phyloP scores from a whole-genome alignment of 1,139 yeast species.

The Yamadazyma trypodendri region DNA sequence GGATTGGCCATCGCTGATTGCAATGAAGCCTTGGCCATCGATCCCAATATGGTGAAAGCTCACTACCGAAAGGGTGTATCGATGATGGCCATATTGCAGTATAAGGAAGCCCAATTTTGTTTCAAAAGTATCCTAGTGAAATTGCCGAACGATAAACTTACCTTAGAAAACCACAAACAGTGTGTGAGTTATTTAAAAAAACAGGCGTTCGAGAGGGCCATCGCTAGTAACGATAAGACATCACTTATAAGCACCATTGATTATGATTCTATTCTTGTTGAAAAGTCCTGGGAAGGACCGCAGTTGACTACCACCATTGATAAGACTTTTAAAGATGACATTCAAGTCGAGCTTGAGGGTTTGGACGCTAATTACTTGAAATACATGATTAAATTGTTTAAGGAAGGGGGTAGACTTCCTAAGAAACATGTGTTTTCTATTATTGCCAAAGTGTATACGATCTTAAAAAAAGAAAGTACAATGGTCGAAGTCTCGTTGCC shows the following conservation, averaged over 20 bases:
- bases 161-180: conserved; percentile 61
- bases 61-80: conserved; percentile 85
- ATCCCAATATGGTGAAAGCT: conserved; percentile 71
- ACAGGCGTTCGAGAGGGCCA: conserved; percentile 84
- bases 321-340: conserved; percentile 20
- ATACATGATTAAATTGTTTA: conserved; percentile 66
- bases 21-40: conserved; percentile 63
- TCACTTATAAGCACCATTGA: conserved; percentile 40
- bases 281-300: conserved; percentile 68
- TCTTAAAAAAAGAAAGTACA: conserved; percentile 66
- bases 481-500: conserved; percentile 68
- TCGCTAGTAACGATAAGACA: conserved; percentile 58
- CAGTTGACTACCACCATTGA: conserved; percentile 40
- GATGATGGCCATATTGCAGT: conserved; percentile 69
- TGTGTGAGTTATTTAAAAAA: conserved; percentile 68
- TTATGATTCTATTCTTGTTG: conserved; percentile 53
- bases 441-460: conserved; percentile 65
- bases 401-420: conserved; percentile 71
- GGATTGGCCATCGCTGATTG: conserved; percentile 84
- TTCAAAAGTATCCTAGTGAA: conserved; percentile 60
- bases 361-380: conserved; percentile 53
- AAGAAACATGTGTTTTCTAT: conserved; percentile 84
- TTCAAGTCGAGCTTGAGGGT: conserved; percentile 29
- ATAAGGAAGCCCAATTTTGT: conserved; percentile 72
- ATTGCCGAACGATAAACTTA: conserved; percentile 70